Evolutionary conservation across 768 basidiomycete genomes (phyloP).

Genomic region (Heimioporus sp.): DNA sequence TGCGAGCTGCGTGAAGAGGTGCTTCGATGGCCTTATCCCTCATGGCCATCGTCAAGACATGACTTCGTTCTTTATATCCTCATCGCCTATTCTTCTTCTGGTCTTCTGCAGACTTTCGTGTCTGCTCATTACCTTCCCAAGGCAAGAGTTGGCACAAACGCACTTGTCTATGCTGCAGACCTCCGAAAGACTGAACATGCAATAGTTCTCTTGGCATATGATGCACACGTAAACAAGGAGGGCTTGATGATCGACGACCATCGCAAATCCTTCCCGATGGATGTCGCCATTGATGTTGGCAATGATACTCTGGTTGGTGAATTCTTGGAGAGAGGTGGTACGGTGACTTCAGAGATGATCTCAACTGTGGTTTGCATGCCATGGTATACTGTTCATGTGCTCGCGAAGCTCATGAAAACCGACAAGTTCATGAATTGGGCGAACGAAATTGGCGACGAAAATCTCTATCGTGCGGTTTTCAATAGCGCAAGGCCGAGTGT

Average conservation of each 20-base stretch:
- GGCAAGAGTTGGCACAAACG: constrained; percentile 5
- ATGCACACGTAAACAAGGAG: neutral
- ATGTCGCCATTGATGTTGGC: neutral
- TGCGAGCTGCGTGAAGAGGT: no score
- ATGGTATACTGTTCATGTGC: neutral
- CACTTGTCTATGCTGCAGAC: constrained; percentile 8
- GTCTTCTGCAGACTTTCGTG: neutral
- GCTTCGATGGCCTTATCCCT: neutral
- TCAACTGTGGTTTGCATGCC: constrained; percentile 1
- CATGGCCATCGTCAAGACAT: constrained; percentile 2
- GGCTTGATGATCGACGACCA: neutral
- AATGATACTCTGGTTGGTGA: neutral
- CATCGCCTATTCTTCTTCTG: neutral
- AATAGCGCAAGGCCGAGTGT: constrained; percentile 1
- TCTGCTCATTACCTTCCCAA: neutral
- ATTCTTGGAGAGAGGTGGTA: neutral
- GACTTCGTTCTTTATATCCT: neutral
- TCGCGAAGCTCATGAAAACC: neutral
- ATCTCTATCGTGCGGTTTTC: neutral
- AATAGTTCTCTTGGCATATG: neutral
- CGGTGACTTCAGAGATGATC: neutral
- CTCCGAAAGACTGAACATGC: constrained; percentile 4
- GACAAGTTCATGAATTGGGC: constrained; percentile 3
- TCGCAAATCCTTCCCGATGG: neutral
- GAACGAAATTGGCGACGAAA: neutral